These are phyloP conservation scores for Lycium ferocissimum DNA, from an alignment of 257 asterid genomes.

Conservation along the genomic window DNA sequence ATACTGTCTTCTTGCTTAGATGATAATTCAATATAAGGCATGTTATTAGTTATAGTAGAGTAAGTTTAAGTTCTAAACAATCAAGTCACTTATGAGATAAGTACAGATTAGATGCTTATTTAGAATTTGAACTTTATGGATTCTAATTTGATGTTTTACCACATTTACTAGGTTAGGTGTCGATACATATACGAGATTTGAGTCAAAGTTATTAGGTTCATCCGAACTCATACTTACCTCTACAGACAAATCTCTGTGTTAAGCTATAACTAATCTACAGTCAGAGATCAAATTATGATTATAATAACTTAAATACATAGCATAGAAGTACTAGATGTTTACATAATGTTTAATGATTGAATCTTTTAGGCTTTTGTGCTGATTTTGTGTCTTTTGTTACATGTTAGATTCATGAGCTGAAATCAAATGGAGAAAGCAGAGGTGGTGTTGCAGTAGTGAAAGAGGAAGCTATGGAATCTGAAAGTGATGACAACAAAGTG, in stretches of 20 bases:
- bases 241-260: not conserved
- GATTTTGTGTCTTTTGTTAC: not conserved
- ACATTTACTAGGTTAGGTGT: not conserved
- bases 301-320: not conserved
- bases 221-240: too few relatives aligned
- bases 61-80: not conserved
- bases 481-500: constrained; percentile 41
- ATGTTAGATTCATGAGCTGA: constrained; percentile 66
- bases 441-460: constrained; percentile 43
- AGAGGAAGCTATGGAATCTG: constrained; percentile 60
- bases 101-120: too few relatives aligned
- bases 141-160: not conserved
- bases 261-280: not conserved
- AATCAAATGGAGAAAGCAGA: constrained; percentile 46
- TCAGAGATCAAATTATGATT: not conserved
- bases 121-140: not conserved
- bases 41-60: not conserved
- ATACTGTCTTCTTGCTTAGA: too few relatives aligned
- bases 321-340: not conserved
- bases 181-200: not conserved
- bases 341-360: not conserved
- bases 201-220: not conserved
- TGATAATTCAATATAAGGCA: not conserved
- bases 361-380: not conserved
- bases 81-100: not conserved